Conservation (phyloP, 371 early-diverging fungal species). For the Mortierella sp. region DNA sequence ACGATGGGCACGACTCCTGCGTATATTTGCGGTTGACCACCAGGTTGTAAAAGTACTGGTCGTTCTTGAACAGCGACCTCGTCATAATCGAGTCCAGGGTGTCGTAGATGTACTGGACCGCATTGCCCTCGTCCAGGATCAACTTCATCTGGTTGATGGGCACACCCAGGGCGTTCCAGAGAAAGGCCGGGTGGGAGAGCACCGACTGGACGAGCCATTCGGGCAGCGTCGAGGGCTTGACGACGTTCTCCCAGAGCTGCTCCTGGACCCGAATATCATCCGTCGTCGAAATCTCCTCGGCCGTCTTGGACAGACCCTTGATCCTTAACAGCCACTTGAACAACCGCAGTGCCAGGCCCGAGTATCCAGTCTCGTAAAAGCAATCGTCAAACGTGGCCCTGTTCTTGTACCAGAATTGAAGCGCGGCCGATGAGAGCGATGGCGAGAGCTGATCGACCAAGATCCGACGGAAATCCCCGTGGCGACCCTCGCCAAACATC, state of each 20-base stretch:
- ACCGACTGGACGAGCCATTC: conserved; percentile 73
- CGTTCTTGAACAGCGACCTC: conserved; percentile 70
- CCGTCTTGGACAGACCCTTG: conserved; percentile 69
- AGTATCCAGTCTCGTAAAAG: conserved; percentile 89
- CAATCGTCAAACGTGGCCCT: conserved; percentile 68
- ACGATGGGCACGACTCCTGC: conserved; percentile 75
- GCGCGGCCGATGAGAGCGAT: conserved; percentile 78
- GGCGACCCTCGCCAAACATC: conserved; percentile 84
- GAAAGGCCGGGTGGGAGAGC: conserved; percentile 83
- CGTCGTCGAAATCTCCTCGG: conserved; percentile 72
- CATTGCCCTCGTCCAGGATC: conserved; percentile 84
- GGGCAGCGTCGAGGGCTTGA: conserved; percentile 75
- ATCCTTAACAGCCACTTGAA: conserved; percentile 75
- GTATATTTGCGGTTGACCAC: conserved; percentile 80
- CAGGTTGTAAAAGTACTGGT: conserved; percentile 90
- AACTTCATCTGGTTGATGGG: conserved; percentile 92
- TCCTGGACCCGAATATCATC: conserved; percentile 72
- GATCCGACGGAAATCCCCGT: conserved; percentile 70
- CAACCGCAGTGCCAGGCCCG: conserved; percentile 81
- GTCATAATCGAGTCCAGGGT: conserved; percentile 85
- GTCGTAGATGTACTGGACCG: conserved; percentile 84
- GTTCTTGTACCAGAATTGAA: conserved; percentile 85
- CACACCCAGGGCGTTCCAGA: conserved; percentile 92
- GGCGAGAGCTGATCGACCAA: conserved; percentile 81
- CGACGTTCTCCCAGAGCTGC: conserved; percentile 72